Conservation (phyloP, 2,329 filamentous ascomycete species). For the Ceratocystis albifundus region DNA sequence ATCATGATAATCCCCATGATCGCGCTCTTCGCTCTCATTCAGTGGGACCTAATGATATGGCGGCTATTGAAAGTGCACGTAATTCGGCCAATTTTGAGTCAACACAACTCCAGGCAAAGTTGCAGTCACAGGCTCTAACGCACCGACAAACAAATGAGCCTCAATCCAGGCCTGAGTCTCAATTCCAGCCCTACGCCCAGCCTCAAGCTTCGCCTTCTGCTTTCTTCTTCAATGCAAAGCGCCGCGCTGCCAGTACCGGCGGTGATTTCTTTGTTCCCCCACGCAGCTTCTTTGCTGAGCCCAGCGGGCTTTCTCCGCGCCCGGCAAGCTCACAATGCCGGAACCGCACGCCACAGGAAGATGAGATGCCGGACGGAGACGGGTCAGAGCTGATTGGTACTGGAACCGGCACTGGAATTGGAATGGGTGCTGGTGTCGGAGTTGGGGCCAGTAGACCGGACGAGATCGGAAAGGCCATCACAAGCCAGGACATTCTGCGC, state of each 20-base stretch:
- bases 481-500: slow-evolving; percentile 38
- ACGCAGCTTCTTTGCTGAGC: slow-evolving; percentile 22
- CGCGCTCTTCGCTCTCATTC: slow-evolving; percentile 51
- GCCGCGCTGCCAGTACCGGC: slow-evolving; percentile 19
- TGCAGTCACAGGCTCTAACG: slow-evolving; percentile 3
- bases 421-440: neutral
- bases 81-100: slow-evolving; percentile 41
- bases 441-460: slow-evolving; percentile 23
- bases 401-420: slow-evolving; percentile 4
- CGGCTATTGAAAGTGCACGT: slow-evolving; percentile 42
- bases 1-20: slow-evolving; percentile 51
- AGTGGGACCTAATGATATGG: slow-evolving; percentile 44
- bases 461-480: slow-evolving; percentile 53
- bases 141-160: slow-evolving; percentile 21
- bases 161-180: neutral
- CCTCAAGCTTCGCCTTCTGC: neutral
- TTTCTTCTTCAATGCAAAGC: slow-evolving; percentile 12
- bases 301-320: slow-evolving; percentile 44
- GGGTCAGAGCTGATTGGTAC: slow-evolving; percentile 33
- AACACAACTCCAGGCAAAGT: slow-evolving; percentile 1
- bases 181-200: neutral
- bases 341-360: slow-evolving; percentile 32
- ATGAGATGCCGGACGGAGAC: slow-evolving; percentile 29
- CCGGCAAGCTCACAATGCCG: slow-evolving; percentile 50
- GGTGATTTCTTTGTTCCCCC: slow-evolving; percentile 17